Conservation (phyloP, 768 basidiomycete species). For the Amanita jacksonii region DNA sequence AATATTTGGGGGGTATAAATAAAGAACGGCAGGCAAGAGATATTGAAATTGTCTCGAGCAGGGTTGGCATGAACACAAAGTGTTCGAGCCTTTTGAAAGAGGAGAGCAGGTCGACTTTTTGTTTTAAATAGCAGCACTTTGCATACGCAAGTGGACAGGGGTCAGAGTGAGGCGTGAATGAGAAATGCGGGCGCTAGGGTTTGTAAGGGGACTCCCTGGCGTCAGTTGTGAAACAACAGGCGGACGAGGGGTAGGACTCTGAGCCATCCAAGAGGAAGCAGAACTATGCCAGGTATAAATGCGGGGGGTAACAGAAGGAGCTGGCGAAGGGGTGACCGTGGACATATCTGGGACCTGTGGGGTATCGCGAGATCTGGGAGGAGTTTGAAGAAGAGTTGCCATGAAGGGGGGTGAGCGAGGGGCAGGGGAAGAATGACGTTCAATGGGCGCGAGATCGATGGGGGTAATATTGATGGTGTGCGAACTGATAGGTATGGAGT, state of each 20-base stretch:
- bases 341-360: constrained; percentile 17
- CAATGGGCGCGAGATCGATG: constrained; percentile 22
- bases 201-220: constrained; percentile 41
- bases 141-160: constrained; percentile 35
- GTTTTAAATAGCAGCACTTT: constrained; percentile 28
- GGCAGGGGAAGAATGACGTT: constrained; percentile 15
- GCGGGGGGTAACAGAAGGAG: constrained; percentile 46
- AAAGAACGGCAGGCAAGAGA: neutral
- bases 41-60: too few species aligned
- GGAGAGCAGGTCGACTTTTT: too few species aligned
- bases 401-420: constrained; percentile 18
- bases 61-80: constrained; percentile 5
- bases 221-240: constrained; percentile 8
- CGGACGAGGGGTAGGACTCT: constrained; percentile 24
- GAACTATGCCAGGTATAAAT: constrained; percentile 45
- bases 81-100: constrained; percentile 13
- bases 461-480: constrained; percentile 26
- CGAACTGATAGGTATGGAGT: constrained; percentile 14
- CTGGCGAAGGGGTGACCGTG: constrained; percentile 44
- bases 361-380: constrained; percentile 17
- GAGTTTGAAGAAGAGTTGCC: constrained; percentile 18
- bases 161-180: constrained; percentile 40
- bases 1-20: neutral
- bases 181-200: constrained; percentile 49
- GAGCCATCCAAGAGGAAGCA: constrained; percentile 19